Conservation (phyloP, 108 stramenopile genomes). For the Schizochytrium sp. region DNA sequence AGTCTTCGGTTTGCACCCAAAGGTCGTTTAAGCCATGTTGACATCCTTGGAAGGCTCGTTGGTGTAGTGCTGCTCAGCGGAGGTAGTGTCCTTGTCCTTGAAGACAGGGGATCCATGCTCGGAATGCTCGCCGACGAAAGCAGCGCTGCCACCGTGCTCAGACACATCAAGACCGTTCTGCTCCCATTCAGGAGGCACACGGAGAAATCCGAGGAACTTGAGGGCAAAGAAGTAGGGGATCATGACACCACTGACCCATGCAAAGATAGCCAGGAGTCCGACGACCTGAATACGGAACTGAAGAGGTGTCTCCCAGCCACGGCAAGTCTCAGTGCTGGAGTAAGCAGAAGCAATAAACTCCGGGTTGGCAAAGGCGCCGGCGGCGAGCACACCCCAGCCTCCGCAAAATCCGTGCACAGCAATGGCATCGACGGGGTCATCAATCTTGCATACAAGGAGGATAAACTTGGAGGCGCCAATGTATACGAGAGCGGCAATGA, state of each 20-base stretch:
- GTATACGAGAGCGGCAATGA: constrained; percentile 56
- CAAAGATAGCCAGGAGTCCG: constrained; percentile 84
- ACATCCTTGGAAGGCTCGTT: too few relatives aligned
- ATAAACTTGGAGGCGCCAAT: neutral
- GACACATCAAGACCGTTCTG: constrained; percentile 72
- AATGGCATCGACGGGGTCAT: constrained; percentile 70
- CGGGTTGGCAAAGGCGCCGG: constrained; percentile 65
- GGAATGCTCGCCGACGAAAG: neutral
- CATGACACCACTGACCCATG: constrained; percentile 85
- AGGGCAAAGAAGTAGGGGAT: constrained; percentile 83
- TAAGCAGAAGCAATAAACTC: constrained; percentile 69
- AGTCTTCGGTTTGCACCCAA: too few relatives aligned
- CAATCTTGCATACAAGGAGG: constrained; percentile 59
- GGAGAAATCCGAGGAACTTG: constrained; percentile 81
- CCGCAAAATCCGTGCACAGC: constrained; percentile 63
- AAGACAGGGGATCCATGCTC: neutral
- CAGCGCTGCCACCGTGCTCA: constrained; percentile 70
- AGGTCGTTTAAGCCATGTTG: too few relatives aligned
- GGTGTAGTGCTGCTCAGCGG: too few relatives aligned
- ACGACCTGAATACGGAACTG: constrained; percentile 78
- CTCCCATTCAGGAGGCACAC: constrained; percentile 84
- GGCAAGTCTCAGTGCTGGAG: constrained; percentile 68
- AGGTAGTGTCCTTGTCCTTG: neutral
- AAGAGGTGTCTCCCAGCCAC: constrained; percentile 63
- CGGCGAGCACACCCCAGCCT: neutral